Evolutionary conservation across 2,329 filamentous ascomycete genomes (phyloP).

Genomic region (Eutypa lata): DNA sequence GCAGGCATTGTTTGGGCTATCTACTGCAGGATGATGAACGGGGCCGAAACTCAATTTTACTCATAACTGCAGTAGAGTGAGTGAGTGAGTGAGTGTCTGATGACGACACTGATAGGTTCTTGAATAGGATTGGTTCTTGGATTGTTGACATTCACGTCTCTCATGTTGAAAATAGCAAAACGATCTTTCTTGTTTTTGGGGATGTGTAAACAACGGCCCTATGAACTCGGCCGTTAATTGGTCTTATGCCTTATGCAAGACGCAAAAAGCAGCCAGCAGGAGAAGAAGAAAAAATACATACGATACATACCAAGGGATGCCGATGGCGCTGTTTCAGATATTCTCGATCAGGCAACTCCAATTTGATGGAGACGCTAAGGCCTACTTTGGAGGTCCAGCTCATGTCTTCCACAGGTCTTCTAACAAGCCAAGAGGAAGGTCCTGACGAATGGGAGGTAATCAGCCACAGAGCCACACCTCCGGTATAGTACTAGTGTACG

Average conservation of each 20-base stretch:
- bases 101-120: background rate
- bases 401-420: too few relatives aligned
- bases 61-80: too few relatives aligned
- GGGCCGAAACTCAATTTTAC: background rate
- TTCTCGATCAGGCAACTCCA: slow-evolving; percentile 11
- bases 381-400: background rate
- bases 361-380: slow-evolving; percentile 1
- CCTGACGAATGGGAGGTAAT: background rate
- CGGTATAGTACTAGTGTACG: background rate
- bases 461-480: slow-evolving; percentile 1
- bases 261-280: background rate
- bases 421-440: too few relatives aligned
- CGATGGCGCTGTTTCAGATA: slow-evolving; percentile 10
- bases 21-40: background rate
- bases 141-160: background rate
- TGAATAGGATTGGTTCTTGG: background rate
- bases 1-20: background rate
- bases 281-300: background rate
- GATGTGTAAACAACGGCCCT: background rate
- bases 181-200: background rate
- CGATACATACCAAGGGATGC: slow-evolving; percentile 1
- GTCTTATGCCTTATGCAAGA: background rate
- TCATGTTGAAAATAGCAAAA: background rate
- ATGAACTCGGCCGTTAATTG: background rate
- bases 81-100: background rate